phyloP scores from a whole-genome alignment of 2,329 filamentous ascomycete species.

The Phoma herbarum region DNA sequence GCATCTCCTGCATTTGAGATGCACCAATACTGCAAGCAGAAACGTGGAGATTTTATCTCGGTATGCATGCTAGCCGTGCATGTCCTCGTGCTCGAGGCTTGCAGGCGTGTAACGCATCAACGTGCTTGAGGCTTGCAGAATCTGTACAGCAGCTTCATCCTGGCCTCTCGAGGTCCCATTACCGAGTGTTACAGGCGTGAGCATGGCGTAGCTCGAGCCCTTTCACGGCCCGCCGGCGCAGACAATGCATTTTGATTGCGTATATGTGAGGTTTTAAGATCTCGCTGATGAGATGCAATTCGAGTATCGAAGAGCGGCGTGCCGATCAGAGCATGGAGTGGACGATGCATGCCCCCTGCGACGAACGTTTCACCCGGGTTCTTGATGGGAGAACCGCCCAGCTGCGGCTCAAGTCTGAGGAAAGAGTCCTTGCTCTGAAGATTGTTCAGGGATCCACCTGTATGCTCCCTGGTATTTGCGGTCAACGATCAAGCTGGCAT shows the following conservation, averaged over 20 bases:
- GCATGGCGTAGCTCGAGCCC: conserved; percentile 21
- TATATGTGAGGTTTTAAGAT: conserved; percentile 22
- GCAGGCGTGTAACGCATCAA: conserved; percentile 23
- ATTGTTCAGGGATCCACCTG: not conserved
- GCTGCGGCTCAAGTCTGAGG: conserved; percentile 14
- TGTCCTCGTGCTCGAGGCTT: conserved; percentile 30
- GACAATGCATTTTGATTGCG: conserved; percentile 26
- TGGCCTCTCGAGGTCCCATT: conserved; percentile 34
- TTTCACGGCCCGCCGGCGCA: conserved; percentile 37
- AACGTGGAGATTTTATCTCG: conserved; percentile 42
- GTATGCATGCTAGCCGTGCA: conserved; percentile 26
- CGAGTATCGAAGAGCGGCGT: conserved; percentile 10
- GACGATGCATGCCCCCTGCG: conserved; percentile 14
- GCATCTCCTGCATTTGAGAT: conserved; percentile 26
- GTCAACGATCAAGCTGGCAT: not conserved
- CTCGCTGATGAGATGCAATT: conserved; percentile 13
- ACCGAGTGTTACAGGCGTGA: conserved; percentile 26
- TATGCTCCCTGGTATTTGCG: conserved; percentile 2
- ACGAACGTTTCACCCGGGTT: conserved; percentile 15
- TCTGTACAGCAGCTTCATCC: conserved; percentile 26
- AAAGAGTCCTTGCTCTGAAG: not conserved
- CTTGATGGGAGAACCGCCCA: conserved; percentile 7
- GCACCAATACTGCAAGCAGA: conserved; percentile 19
- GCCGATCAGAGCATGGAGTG: conserved; percentile 15
- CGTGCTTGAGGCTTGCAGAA: conserved; percentile 29